phyloP scores from a whole-genome alignment of 331 rosid genomes.

The Quercus phellos region DNA sequence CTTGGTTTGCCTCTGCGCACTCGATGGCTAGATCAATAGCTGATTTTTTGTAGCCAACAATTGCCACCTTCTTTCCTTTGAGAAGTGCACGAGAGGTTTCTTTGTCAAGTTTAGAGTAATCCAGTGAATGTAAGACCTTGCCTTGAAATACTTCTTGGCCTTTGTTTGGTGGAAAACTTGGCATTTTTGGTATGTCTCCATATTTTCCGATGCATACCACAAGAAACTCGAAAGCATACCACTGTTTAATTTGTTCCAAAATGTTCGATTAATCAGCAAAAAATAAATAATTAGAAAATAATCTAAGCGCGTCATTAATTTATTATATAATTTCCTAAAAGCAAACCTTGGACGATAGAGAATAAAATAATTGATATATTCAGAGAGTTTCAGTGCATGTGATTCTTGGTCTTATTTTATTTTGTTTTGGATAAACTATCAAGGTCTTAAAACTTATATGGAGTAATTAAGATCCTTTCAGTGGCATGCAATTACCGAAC shows the following conservation, averaged over 20 bases:
- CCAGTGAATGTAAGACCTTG: conserved; percentile 47
- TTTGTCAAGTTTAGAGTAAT: conserved; percentile 47
- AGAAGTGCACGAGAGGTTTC: conserved; percentile 34
- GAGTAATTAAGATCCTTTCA: too few species aligned
- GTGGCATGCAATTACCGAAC: too few species aligned
- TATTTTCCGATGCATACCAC: conserved; percentile 59
- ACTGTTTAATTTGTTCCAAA: conserved; percentile 19
- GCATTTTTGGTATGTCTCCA: conserved; percentile 52
- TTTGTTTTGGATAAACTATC: too few species aligned
- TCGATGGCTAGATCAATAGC: conserved; percentile 54
- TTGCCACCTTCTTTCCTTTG: conserved; percentile 40
- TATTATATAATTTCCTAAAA: not conserved
- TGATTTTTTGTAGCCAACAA: conserved; percentile 54
- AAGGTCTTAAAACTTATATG: too few species aligned
- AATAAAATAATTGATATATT: not conserved
- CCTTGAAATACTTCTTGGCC: conserved; percentile 46
- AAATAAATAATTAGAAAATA: not conserved
- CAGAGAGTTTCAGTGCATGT: too few species aligned
- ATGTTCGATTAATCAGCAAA: not conserved
- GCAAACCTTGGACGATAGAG: not conserved
- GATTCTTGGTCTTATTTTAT: too few species aligned
- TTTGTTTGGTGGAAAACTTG: conserved; percentile 29
- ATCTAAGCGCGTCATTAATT: too few species aligned
- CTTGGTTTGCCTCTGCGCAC: conserved; percentile 53
- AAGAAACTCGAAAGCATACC: conserved; percentile 54